These are phyloP conservation scores for Sindora glabra DNA, from an alignment of 306 rosid species.

Conservation along the genomic window DNA sequence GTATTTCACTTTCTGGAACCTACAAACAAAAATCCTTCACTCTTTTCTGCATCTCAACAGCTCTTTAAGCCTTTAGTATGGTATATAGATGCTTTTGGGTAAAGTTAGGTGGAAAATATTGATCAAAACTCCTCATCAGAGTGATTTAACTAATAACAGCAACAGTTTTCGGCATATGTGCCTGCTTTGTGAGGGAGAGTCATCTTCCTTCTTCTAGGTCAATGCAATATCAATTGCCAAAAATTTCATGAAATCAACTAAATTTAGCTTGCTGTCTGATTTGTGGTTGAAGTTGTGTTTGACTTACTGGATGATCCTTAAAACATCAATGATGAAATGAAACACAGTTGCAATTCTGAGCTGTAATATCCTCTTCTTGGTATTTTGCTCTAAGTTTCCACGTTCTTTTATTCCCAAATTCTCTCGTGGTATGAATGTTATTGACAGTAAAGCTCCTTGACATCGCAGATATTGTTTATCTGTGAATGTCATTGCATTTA, in stretches of 20 bases:
- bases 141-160: neutral
- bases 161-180: neutral
- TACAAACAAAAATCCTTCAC: neutral
- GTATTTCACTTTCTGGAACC: neutral
- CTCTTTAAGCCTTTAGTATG: neutral
- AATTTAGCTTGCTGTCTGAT: no score
- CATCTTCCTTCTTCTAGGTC: neutral
- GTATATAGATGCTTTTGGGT: neutral
- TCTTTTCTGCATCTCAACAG: neutral
- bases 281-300: no score
- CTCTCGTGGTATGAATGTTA: no score
- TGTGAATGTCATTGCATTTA: conserved; percentile 56
- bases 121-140: neutral
- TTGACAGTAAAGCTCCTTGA: no score
- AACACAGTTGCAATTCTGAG: no score
- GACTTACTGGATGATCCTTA: no score
- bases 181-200: neutral
- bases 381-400: no score
- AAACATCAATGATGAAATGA: no score
- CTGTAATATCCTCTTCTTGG: no score
- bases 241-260: conserved; percentile 9
- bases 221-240: neutral
- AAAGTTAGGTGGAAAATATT: neutral
- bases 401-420: no score
- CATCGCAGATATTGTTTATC: conserved; percentile 54